Base-by-base conservation (phyloP, 2,329 filamentous ascomycete genomes). In the Aureobasidium zeae region DNA sequence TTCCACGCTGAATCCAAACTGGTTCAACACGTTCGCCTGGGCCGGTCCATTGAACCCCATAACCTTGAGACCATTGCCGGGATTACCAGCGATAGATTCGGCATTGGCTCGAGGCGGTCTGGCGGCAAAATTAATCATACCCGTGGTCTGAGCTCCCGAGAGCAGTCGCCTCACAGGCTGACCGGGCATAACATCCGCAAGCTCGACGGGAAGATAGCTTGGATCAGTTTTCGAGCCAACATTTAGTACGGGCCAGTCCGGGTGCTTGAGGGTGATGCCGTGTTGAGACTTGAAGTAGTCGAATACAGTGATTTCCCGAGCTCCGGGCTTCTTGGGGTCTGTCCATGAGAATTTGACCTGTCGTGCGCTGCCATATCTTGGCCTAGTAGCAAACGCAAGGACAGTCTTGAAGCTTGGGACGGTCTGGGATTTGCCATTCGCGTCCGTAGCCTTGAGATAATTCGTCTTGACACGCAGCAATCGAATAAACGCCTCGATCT, bases 71-170 rank as follows among this genome's bases (percentile, higher is more conserved):
- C 76, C 81, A 7, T 71, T 68, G 0, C 59, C 69, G 2, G 72
- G 51, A 49, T 49, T 55, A 13, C 57, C 58, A 26, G 53, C 69
- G 52, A 91, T 81, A 0, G 79, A 82, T 1, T 68, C 56, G 0
- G 79, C 83, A 51, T 89, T 93, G 5, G 71, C 64, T 1, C 70
- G 69, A 0, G 85, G 84, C 0, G 64, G 64, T 3, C 81, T 73
- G 45, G 81, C 84, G 1, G 86, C 81, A 56, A 86, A 85, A 0
- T 64, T 63, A 33, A 89, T 77, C 84, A 91, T 88, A 1, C 64
- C 55, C 0, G 72, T 68, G 0, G 81, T 83, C 55, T 89, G 81
- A 0, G 68, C 60, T 0, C 71, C 65, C 1, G 59, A 70, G 12
- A 88, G 66, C 53, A 79, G 77, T 3, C 72, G 64, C 28, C 73